These are phyloP conservation scores for Coniosporium tulheliwenetii DNA, from an alignment of 2,329 filamentous ascomycete genomes.

Conservation along the genomic window DNA sequence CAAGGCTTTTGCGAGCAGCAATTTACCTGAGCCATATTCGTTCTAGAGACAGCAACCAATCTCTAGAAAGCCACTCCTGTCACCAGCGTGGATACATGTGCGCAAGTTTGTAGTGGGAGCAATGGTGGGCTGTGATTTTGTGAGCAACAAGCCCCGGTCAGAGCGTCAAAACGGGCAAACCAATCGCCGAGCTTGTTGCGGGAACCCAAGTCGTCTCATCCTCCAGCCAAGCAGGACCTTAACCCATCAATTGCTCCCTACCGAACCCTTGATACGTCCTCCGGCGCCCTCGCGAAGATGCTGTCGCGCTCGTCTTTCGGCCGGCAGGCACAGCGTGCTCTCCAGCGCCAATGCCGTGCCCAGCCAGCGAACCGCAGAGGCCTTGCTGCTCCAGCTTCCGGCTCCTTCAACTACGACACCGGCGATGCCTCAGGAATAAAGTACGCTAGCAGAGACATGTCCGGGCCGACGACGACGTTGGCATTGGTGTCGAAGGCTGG, in stretches of 20 bases:
- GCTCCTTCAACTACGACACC: slow-evolving; percentile 74
- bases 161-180: no score
- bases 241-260: no score
- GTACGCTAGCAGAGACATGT: slow-evolving; percentile 77
- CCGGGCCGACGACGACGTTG: slow-evolving; percentile 78
- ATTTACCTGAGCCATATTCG: slow-evolving; percentile 5
- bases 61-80: no score
- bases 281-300: slow-evolving; percentile 29
- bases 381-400: slow-evolving; percentile 52
- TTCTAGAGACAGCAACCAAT: slow-evolving; percentile 10
- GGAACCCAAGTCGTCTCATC: no score
- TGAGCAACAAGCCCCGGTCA: no score
- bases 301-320: slow-evolving; percentile 51
- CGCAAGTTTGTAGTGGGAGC: no score
- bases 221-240: no score
- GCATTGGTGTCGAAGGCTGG: slow-evolving; percentile 89
- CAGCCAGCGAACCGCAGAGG: slow-evolving; percentile 39
- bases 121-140: no score
- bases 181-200: no score
- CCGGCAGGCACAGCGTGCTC: slow-evolving; percentile 47
- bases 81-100: no score
- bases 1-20: no score
- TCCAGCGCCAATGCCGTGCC: slow-evolving; percentile 44
- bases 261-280: no score
- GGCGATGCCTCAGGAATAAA: slow-evolving; percentile 79